Percentiles rank a stretch among this genome's conserved stretches.
phyloP scores from a whole-genome alignment of 176 grass and related monocot species.

The Cenchrus fungigraminus region DNA sequence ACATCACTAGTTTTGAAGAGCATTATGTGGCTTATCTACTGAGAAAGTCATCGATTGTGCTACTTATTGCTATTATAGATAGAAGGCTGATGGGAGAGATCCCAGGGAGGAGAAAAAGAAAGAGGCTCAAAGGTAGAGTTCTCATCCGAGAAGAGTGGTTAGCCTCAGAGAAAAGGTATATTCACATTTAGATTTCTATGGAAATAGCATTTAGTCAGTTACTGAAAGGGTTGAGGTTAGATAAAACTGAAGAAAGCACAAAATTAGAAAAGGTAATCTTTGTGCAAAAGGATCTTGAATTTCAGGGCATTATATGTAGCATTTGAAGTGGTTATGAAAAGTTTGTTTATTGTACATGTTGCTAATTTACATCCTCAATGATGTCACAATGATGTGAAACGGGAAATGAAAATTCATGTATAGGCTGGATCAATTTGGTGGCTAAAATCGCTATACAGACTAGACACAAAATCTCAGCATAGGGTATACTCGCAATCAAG shows the following conservation, averaged over 20 bases:
- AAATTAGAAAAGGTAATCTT: background rate
- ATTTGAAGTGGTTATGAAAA: constrained; percentile 45
- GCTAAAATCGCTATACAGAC: constrained; percentile 59
- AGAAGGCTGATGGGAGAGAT: too few species aligned
- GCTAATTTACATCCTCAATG: constrained; percentile 67
- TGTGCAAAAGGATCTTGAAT: background rate
- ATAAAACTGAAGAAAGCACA: background rate
- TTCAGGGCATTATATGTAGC: constrained; percentile 28
- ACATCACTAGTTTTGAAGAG: too few species aligned
- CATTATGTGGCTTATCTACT: too few species aligned
- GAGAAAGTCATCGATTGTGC: too few species aligned
- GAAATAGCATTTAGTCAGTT: background rate
- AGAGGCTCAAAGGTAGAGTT: background rate
- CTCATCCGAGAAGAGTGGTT: too few species aligned
- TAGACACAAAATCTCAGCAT: constrained; percentile 65
- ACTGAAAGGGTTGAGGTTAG: background rate
- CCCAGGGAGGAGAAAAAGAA: background rate
- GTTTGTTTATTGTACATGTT: constrained; percentile 49
- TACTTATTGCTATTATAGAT: too few species aligned
- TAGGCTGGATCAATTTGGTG: constrained; percentile 33
- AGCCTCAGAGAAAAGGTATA: too few species aligned
- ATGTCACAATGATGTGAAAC: constrained; percentile 44
- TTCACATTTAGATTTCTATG: background rate
- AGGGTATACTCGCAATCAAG: constrained; percentile 92
- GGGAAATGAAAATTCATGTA: constrained; percentile 39